A percentile compares a stretch with the other conserved stretches of the same genome.
Evolutionary conservation across 2,329 filamentous ascomycete species (phyloP).

Genomic region (Epicoccum nigrum): DNA sequence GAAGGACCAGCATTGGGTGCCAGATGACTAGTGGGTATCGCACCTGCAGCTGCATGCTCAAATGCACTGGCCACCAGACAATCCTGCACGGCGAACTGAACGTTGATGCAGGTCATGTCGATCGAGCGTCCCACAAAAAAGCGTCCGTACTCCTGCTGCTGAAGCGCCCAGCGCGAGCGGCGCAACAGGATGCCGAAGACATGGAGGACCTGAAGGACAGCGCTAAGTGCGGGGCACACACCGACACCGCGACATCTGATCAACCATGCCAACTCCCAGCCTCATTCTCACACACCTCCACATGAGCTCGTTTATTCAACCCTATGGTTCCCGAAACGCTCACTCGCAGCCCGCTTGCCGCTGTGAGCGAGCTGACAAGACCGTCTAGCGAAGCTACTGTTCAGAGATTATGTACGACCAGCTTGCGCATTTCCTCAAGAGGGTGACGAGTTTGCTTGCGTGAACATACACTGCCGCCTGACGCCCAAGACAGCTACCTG

Average conservation of each 20-base stretch:
- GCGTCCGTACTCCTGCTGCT: conserved; percentile 15
- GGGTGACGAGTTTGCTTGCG: conserved; percentile 31
- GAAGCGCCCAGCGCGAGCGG: conserved; percentile 16
- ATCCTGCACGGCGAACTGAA: conserved; percentile 30
- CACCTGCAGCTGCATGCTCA: conserved; percentile 33
- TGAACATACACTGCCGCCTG: conserved; percentile 30
- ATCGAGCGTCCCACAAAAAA: conserved; percentile 30
- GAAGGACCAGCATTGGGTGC: conserved; percentile 19
- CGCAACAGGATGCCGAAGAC: conserved; percentile 18
- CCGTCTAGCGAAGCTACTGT: conserved; percentile 19
- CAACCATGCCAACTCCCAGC: conserved; percentile 26
- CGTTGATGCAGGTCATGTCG: conserved; percentile 43
- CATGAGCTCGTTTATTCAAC: conserved; percentile 22
- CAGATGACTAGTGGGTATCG: conserved; percentile 33
- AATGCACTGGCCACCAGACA: conserved; percentile 33
- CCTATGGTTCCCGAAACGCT: conserved; percentile 25
- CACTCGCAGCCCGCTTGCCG: conserved; percentile 33
- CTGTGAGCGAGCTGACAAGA: conserved; percentile 30
- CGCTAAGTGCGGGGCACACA: conserved; percentile 31
- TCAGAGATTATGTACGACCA: conserved; percentile 13
- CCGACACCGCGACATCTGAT: conserved; percentile 22
- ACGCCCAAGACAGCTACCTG: conserved; percentile 1
- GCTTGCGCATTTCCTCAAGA: conserved; percentile 21
- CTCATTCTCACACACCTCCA: conserved; percentile 27
- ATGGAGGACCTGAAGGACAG: conserved; percentile 16